These are phyloP conservation scores for Solanum dulcamara DNA, from an alignment of 257 asterid species.

Conservation along the genomic window DNA sequence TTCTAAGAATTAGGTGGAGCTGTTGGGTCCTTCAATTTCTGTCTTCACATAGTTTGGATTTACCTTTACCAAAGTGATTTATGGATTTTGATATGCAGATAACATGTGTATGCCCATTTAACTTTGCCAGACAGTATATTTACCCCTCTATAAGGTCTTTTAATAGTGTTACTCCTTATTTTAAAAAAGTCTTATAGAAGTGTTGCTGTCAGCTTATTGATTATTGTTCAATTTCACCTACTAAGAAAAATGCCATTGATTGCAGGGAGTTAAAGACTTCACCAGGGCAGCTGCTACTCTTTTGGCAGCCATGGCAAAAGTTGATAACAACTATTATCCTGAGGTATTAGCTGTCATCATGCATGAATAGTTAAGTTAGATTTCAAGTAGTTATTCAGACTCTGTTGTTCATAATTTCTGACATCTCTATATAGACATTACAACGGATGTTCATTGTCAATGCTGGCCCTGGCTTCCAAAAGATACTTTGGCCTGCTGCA, in stretches of 20 bases:
- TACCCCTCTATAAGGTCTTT: not conserved
- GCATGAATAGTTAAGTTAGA: not conserved
- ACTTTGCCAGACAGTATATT: not conserved
- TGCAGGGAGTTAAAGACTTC: constrained; percentile 80
- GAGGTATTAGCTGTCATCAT: constrained; percentile 44
- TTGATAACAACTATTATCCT: constrained; percentile 71
- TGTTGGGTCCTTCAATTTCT: not conserved
- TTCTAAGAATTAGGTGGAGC: not conserved
- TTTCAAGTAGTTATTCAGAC: not conserved
- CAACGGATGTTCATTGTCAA: constrained; percentile 73
- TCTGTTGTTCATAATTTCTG: not conserved
- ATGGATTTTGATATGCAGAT: not conserved
- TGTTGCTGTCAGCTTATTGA: not conserved
- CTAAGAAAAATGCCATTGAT: not conserved
- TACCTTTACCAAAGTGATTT: not conserved
- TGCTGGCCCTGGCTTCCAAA: constrained; percentile 84
- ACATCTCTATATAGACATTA: constrained; percentile 47
- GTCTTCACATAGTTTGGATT: not conserved
- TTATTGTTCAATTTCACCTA: not conserved
- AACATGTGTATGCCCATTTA: not conserved
- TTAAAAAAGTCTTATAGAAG: not conserved
- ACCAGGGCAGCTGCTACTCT: constrained; percentile 58
- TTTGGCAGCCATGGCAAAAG: constrained; percentile 67
- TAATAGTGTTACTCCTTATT: not conserved
- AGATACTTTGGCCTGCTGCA: constrained; percentile 94